Base-by-base conservation (phyloP, 2,329 filamentous ascomycete genomes). In the Nigrospora osmanthi region DNA sequence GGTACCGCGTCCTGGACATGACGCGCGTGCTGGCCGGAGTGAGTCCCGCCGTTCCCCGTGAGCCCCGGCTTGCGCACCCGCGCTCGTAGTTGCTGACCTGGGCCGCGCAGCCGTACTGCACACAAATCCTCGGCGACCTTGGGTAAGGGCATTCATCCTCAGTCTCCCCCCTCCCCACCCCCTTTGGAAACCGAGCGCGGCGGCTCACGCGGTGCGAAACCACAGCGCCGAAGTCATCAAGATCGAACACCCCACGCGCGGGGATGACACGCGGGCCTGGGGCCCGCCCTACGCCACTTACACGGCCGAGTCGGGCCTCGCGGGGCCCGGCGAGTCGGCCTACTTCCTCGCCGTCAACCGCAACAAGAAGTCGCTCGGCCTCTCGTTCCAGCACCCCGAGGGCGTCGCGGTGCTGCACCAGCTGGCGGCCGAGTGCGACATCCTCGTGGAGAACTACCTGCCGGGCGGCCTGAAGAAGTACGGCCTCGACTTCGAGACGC, bases 381-480 rank as follows among this genome's bases (percentile, higher is more conserved):
- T 98, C 2, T 96, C 90, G 0, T 98, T 98, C 59, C 87, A 93
- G 55, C 82, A 95, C 56, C 76, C 82, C 28, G 78, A 83, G 1
- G 93, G 93, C 9, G 84, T 95, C 19, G 80, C 87, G 12, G 89
- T 98, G 46, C 72, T 98, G 5, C 90, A 96, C 66, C 82, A 83
- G 55, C 78, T 98, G 0, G 89, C 81, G 2, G 82, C 83, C 49
- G 82, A 88, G 60, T 93, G 87, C 59, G 93, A 98, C 62, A 85
- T 98, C 6, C 73, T 98, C 1, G 93, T 98, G 0, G 93, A 98
- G 63, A 98, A 98, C 60, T 98, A 97, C 62, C 80, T 98, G 0
- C 93, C 93, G 0, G 89, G 88, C 1, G 83, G 85, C 0, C 71
- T 98, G 13, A 86, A 86, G 61, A 97, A 95, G 68, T 98, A 98